phyloP scores from a whole-genome alignment of 345 rosid species.

The Populus deltoides region DNA sequence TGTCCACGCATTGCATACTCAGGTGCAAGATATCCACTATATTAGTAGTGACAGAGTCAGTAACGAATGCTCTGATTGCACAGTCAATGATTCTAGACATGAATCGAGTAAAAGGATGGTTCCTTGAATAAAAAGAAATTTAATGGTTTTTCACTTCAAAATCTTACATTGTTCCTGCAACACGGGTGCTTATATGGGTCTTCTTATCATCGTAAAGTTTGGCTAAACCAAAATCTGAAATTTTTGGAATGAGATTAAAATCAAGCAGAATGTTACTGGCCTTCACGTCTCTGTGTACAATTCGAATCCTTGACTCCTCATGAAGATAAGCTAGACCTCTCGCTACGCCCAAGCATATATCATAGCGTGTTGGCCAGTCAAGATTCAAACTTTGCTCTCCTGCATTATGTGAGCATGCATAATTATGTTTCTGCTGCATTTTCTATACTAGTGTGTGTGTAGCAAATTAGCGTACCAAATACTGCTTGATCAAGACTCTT shows the following conservation, averaged over 20 bases:
- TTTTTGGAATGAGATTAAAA: conserved; percentile 47
- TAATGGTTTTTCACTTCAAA: neutral
- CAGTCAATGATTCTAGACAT: neutral
- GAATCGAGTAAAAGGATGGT: neutral
- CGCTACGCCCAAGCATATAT: conserved; percentile 51
- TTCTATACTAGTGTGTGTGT: neutral
- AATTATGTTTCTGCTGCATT: neutral
- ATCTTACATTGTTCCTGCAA: conserved; percentile 57
- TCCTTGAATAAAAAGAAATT: neutral
- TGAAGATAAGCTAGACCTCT: conserved; percentile 62
- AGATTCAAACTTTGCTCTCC: conserved; percentile 39
- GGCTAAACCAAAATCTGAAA: conserved; percentile 63
- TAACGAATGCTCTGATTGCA: neutral
- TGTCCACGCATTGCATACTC: conserved; percentile 75
- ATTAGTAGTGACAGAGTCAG: neutral
- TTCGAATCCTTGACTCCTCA: conserved; percentile 58
- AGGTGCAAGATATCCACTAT: conserved; percentile 65
- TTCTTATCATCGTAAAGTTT: conserved; percentile 54
- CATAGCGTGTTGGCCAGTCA: conserved; percentile 39
- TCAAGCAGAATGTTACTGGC: conserved; percentile 52
- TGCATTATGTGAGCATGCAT: conserved; percentile 19
- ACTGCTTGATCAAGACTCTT: conserved; percentile 58
- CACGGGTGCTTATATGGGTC: conserved; percentile 60
- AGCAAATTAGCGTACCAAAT: neutral
- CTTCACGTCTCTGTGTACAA: conserved; percentile 60